phyloP scores from a whole-genome alignment of 306 rosid genomes.

The Nissolia schottii region DNA sequence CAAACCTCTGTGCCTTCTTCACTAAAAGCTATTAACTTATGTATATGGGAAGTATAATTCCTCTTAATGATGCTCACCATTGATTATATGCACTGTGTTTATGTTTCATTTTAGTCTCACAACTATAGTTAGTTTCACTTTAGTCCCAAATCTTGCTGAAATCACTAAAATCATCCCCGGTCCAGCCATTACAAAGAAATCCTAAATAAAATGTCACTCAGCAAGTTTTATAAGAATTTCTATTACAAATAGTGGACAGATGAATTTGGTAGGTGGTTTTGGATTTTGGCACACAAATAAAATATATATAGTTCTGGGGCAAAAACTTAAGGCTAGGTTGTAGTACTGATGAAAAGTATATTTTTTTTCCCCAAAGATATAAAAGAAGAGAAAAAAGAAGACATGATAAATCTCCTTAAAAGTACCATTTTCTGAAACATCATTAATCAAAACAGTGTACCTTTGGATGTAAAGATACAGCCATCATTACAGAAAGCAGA shows the following conservation, averaged over 20 bases:
- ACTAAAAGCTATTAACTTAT: background rate
- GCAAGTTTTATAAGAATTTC: too few relatives aligned
- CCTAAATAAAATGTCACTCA: too few relatives aligned
- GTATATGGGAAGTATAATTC: background rate
- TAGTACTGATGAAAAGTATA: background rate
- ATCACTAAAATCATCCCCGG: background rate
- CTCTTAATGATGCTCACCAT: background rate
- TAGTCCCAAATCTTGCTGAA: background rate
- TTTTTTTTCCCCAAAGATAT: background rate
- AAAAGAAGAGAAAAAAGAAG: background rate
- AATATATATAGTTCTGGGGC: too few relatives aligned
- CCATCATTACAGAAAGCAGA: conserved; percentile 68
- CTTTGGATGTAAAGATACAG: conserved; percentile 71
- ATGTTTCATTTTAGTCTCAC: background rate
- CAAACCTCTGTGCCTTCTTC: background rate
- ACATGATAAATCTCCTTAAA: background rate
- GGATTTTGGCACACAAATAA: too few relatives aligned
- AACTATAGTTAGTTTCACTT: background rate
- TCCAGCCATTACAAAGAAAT: background rate
- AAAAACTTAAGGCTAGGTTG: too few relatives aligned
- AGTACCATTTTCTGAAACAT: background rate
- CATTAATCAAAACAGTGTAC: conserved; percentile 25
- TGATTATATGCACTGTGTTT: background rate
- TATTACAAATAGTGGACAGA: too few relatives aligned
- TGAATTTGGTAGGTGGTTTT: too few relatives aligned